Conservation (phyloP, 1,139 yeast genomes). For the Meyerozyma carpophila region DNA sequence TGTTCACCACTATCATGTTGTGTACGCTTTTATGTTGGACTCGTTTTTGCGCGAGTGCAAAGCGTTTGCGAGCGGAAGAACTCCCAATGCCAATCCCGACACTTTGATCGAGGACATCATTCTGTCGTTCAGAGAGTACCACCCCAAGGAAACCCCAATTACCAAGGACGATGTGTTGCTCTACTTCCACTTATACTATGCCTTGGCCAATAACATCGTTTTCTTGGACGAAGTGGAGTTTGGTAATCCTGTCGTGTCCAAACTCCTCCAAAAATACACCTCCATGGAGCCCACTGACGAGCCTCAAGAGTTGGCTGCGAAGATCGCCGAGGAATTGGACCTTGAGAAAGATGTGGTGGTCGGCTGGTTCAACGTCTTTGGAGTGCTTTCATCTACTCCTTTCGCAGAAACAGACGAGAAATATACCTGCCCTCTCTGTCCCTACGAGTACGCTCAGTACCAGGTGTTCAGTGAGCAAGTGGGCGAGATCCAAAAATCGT, state of each 20-base stretch:
- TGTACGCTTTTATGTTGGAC: slow-evolving; percentile 20
- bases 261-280: slow-evolving; percentile 17
- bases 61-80: slow-evolving; percentile 7
- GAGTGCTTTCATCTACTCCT: slow-evolving; percentile 25
- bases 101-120: slow-evolving; percentile 15
- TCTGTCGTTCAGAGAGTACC: slow-evolving; percentile 16
- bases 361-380: slow-evolving; percentile 30
- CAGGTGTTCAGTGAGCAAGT: slow-evolving; percentile 8
- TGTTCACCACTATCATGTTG: slow-evolving; percentile 14
- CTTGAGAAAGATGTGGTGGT: slow-evolving; percentile 15
- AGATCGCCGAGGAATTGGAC: slow-evolving; percentile 12
- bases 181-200: slow-evolving; percentile 25
- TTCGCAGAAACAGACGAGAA: slow-evolving; percentile 19
- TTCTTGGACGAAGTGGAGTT: slow-evolving; percentile 27
- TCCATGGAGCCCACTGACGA: slow-evolving; percentile 7
- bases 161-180: slow-evolving; percentile 24
- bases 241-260: slow-evolving; percentile 19
- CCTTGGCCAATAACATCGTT: slow-evolving; percentile 25
- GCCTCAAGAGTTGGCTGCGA: slow-evolving; percentile 1
- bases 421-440: slow-evolving; percentile 26
- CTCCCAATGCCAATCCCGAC: slow-evolving; percentile 15
- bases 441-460: slow-evolving; percentile 21
- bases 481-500: slow-evolving; percentile 7
- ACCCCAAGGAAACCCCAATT: slow-evolving; percentile 17
- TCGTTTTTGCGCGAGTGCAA: slow-evolving; percentile 24